A percentile compares a stretch with the other conserved stretches of the same genome.
These are phyloP conservation scores for Aegle marmelos DNA, from an alignment of 345 rosid genomes.

Conservation along the genomic window DNA sequence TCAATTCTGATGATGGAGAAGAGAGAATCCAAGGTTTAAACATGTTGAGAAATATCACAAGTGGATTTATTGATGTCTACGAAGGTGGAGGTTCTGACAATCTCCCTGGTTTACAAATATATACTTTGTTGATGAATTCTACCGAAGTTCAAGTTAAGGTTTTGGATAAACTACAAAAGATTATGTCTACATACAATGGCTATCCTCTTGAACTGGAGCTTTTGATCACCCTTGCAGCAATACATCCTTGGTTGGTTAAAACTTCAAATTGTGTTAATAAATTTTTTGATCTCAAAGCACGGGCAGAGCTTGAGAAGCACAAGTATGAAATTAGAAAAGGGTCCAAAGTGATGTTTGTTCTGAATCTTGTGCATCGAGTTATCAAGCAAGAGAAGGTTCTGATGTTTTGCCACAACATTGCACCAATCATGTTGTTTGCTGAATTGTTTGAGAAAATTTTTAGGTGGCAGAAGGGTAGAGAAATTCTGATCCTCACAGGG, in stretches of 20 bases:
- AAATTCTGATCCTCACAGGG: slow-evolving; percentile 71
- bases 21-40: slow-evolving; percentile 78
- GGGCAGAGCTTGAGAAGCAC: slow-evolving; percentile 51
- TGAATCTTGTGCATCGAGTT: slow-evolving; percentile 76
- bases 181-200: slow-evolving; percentile 59
- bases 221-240: slow-evolving; percentile 78
- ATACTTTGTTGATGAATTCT: slow-evolving; percentile 85
- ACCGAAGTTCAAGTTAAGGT: slow-evolving; percentile 63
- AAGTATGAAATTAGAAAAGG: slow-evolving; percentile 62
- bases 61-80: slow-evolving; percentile 74
- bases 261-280: slow-evolving; percentile 63
- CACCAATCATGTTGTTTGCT: slow-evolving; percentile 64
- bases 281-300: slow-evolving; percentile 47
- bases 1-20: slow-evolving; percentile 58
- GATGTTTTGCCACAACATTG: slow-evolving; percentile 92
- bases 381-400: slow-evolving; percentile 70
- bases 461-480: slow-evolving; percentile 73
- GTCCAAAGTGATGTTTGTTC: slow-evolving; percentile 87
- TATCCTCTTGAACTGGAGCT: slow-evolving; percentile 86
- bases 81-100: slow-evolving; percentile 63
- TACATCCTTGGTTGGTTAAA: slow-evolving; percentile 80
- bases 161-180: slow-evolving; percentile 55
- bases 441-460: slow-evolving; percentile 70
- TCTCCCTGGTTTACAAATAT: slow-evolving; percentile 90
- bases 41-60: slow-evolving; percentile 75